Percentiles rank a stretch among this genome's conserved stretches.
phyloP scores from a whole-genome alignment of 2,329 filamentous ascomycete species.

The Fusarium ambrosium region DNA sequence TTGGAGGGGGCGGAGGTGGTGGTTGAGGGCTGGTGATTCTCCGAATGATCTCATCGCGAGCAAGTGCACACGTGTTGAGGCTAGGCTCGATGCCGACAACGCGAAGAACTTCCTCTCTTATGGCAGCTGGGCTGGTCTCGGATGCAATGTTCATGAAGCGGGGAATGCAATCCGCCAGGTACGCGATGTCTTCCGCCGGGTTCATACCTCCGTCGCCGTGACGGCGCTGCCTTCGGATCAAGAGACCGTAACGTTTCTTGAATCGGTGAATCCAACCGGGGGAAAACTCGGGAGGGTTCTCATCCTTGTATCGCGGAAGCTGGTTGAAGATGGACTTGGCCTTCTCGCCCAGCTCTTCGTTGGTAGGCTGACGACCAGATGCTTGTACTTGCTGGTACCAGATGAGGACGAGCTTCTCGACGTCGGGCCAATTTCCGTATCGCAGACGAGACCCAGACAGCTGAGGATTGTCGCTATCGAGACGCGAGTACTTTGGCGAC shows the following conservation, averaged over 20 bases:
- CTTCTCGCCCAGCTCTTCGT: slow-evolving; percentile 74
- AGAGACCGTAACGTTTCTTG: slow-evolving; percentile 72
- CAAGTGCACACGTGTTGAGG: slow-evolving; percentile 67
- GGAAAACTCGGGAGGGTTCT: slow-evolving; percentile 72
- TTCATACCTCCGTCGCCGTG: slow-evolving; percentile 62
- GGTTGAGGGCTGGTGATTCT: slow-evolving; percentile 46
- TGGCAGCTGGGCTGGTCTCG: slow-evolving; percentile 71
- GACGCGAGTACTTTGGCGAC: slow-evolving; percentile 72
- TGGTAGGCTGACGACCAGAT: slow-evolving; percentile 70
- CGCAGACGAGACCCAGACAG: slow-evolving; percentile 73
- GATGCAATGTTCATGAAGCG: slow-evolving; percentile 70
- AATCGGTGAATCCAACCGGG: slow-evolving; percentile 75
- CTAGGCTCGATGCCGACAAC: slow-evolving; percentile 68
- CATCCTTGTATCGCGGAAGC: slow-evolving; percentile 71
- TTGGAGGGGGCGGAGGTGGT: slow-evolving; percentile 43
- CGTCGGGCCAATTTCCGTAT: slow-evolving; percentile 75
- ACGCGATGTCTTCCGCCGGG: slow-evolving; percentile 68
- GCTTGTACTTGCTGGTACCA: slow-evolving; percentile 68
- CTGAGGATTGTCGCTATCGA: slow-evolving; percentile 71
- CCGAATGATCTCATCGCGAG: slow-evolving; percentile 69
- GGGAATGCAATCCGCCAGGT: slow-evolving; percentile 71
- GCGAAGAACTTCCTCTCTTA: slow-evolving; percentile 69
- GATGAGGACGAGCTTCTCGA: slow-evolving; percentile 69
- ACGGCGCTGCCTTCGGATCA: slow-evolving; percentile 69
- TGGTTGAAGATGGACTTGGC: slow-evolving; percentile 71